Evolutionary conservation across 2,329 filamentous ascomycete genomes (phyloP).

Genomic region (Chalaropsis thielavioides): DNA sequence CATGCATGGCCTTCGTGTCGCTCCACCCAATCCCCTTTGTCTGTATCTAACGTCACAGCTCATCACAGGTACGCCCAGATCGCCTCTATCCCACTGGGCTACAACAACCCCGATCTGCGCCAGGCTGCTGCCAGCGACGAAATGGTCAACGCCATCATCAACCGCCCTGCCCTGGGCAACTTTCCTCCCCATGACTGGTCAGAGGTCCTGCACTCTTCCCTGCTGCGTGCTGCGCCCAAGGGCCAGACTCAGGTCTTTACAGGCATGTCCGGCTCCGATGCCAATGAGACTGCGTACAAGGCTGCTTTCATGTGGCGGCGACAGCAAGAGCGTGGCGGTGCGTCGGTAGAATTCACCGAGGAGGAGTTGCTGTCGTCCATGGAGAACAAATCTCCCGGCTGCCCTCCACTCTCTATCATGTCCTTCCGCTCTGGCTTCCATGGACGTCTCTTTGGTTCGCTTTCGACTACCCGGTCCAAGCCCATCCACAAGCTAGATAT

Average conservation of each 20-base stretch:
- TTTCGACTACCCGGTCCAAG: slow-evolving; percentile 69
- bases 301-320: slow-evolving; percentile 72
- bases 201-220: slow-evolving; percentile 53
- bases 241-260: slow-evolving; percentile 71
- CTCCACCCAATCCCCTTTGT: background rate
- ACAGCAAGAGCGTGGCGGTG: slow-evolving; percentile 56
- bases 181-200: slow-evolving; percentile 67
- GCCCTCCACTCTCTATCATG: slow-evolving; percentile 60
- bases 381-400: slow-evolving; percentile 57
- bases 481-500: slow-evolving; percentile 78
- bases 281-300: slow-evolving; percentile 77
- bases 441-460: slow-evolving; percentile 62
- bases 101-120: slow-evolving; percentile 60
- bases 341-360: slow-evolving; percentile 52
- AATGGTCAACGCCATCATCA: slow-evolving; percentile 60
- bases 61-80: slow-evolving; percentile 59
- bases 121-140: slow-evolving; percentile 52
- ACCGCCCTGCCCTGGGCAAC: slow-evolving; percentile 66
- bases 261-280: slow-evolving; percentile 63
- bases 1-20: background rate
- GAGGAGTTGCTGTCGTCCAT: slow-evolving; percentile 55
- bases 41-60: background rate
- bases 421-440: slow-evolving; percentile 70
- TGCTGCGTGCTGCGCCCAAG: slow-evolving; percentile 58
- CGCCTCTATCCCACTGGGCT: slow-evolving; percentile 69